Evolutionary conservation across 352 stramenopile species (phyloP).

Genomic region (Globisporangium solare): DNA sequence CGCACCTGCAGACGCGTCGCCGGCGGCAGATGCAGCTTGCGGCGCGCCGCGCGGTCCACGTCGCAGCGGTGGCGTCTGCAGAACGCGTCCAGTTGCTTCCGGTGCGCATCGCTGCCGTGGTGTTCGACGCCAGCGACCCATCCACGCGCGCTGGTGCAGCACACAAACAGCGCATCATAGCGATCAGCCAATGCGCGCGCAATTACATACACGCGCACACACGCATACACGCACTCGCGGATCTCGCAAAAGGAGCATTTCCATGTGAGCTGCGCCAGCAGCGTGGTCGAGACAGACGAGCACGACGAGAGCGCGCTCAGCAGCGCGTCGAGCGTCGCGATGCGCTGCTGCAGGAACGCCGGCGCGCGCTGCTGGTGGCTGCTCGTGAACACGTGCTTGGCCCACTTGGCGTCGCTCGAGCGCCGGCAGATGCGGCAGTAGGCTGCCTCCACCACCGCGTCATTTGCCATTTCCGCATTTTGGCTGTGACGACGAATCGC

Average conservation of each 20-base stretch:
- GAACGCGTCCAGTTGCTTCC: slow-evolving; percentile 36
- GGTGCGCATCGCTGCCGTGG: slow-evolving; percentile 29
- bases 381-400: slow-evolving; percentile 64
- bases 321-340: slow-evolving; percentile 17
- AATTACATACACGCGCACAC: slow-evolving; percentile 11
- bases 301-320: background rate
- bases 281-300: background rate
- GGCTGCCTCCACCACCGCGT: slow-evolving; percentile 28
- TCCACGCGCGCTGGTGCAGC: background rate
- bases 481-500: too few relatives aligned
- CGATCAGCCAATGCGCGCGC: background rate
- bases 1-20: slow-evolving; percentile 21
- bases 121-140: slow-evolving; percentile 29
- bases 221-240: slow-evolving; percentile 13
- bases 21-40: slow-evolving; percentile 32
- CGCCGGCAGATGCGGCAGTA: slow-evolving; percentile 56
- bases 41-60: slow-evolving; percentile 25
- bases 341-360: slow-evolving; percentile 34
- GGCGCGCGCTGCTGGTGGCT: slow-evolving; percentile 39
- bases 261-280: slow-evolving; percentile 7
- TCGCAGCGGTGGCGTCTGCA: slow-evolving; percentile 57
- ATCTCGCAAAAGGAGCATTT: slow-evolving; percentile 48
- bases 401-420: slow-evolving; percentile 61
- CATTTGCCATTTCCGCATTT: slow-evolving; percentile 5
- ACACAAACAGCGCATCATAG: background rate